Evolutionary conservation across 179 eudicot genomes (phyloP).

Genomic region (Gypsophila paniculata): DNA sequence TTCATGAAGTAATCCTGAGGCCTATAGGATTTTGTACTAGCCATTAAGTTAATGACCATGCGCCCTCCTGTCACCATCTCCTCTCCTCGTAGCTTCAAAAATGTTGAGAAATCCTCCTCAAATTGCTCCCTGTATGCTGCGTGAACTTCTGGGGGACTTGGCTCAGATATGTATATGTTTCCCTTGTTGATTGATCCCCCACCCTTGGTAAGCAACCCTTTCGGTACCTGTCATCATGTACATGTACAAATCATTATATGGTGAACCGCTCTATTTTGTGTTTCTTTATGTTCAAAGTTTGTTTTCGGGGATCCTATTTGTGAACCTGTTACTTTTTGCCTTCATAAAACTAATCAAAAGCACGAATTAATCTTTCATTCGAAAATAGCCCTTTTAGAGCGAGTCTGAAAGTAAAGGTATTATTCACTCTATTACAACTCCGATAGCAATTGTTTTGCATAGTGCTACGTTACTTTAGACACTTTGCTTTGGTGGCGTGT

Average conservation of each 20-base stretch:
- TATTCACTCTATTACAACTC: no score
- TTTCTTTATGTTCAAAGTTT: background rate
- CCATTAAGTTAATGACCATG: slow-evolving; percentile 24
- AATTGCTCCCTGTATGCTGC: slow-evolving; percentile 23
- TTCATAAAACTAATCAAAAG: no score
- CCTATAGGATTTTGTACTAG: slow-evolving; percentile 6
- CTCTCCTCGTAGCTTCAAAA: slow-evolving; percentile 18
- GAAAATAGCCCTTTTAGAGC: no score
- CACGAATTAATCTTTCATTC: no score
- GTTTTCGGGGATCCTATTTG: no score
- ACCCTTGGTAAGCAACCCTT: slow-evolving; percentile 17
- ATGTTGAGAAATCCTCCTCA: slow-evolving; percentile 19
- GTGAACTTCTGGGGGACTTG: slow-evolving; percentile 23
- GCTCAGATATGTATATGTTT: slow-evolving; percentile 24
- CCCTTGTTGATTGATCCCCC: slow-evolving; percentile 23
- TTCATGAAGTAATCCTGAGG: slow-evolving; percentile 26
- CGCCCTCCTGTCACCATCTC: slow-evolving; percentile 23
- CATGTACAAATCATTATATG: background rate
- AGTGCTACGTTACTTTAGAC: background rate
- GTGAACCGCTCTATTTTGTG: background rate
- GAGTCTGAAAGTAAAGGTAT: no score
- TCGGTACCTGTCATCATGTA: slow-evolving; percentile 22
- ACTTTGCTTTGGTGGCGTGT: background rate
- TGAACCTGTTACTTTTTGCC: no score
- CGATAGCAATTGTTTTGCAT: background rate